phyloP scores from a whole-genome alignment of 495 filamentous ascomycete species.

The Aspergillus sparsus region DNA sequence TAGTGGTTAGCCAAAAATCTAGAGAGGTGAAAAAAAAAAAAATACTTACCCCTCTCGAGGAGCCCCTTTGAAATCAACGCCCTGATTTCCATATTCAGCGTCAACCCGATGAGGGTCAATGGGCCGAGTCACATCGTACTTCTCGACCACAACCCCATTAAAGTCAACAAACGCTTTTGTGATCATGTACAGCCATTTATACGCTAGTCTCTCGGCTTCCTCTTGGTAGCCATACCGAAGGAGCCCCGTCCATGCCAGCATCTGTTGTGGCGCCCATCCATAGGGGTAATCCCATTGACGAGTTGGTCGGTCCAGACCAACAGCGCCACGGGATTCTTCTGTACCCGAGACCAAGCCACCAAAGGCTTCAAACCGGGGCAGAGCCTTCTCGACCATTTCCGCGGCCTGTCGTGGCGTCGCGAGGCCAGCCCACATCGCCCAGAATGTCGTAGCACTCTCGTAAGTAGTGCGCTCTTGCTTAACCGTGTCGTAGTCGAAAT shows the following conservation, averaged over 20 bases:
- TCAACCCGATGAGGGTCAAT: constrained; percentile 89
- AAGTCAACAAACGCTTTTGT: constrained; percentile 96
- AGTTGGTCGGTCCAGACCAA: constrained; percentile 82
- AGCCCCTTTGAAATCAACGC: constrained; percentile 88
- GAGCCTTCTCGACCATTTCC: constrained; percentile 68
- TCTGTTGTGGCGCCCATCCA: constrained; percentile 98
- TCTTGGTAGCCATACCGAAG: constrained; percentile 87
- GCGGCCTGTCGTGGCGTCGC: constrained; percentile 77
- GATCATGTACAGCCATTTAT: constrained; percentile 97
- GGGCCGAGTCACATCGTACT: constrained; percentile 91
- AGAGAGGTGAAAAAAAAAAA: constrained; percentile 10
- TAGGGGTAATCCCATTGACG: constrained; percentile 98
- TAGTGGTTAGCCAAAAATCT: constrained; percentile 28
- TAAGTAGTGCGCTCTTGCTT: constrained; percentile 75
- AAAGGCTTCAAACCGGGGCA: constrained; percentile 82
- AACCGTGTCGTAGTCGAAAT: constrained; percentile 90
- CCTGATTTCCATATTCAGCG: constrained; percentile 98
- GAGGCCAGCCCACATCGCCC: constrained; percentile 93
- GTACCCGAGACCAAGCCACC: constrained; percentile 92
- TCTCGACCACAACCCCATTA: constrained; percentile 96
- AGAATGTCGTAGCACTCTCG: constrained; percentile 89
- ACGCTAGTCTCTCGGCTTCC: constrained; percentile 82
- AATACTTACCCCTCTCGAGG: constrained; percentile 86
- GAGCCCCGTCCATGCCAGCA: constrained; percentile 92
- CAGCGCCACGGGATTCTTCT: constrained; percentile 75